These are phyloP conservation scores for Cyclotella sp. DNA, from an alignment of 108 stramenopile species.

Conservation along the genomic window DNA sequence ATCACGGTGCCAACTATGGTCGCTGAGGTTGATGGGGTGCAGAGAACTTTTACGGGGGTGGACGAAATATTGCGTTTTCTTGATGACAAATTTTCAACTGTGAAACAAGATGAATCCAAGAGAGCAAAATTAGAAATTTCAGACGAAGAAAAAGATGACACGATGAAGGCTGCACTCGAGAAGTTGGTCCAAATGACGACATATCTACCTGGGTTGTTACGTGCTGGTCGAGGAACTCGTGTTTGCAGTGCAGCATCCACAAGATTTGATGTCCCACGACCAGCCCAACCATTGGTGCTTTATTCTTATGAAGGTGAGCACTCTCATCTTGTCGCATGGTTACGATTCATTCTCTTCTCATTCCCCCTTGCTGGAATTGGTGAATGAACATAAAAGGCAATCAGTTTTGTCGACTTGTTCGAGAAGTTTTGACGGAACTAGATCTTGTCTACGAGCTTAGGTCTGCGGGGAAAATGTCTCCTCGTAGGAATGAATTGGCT, in stretches of 20 bases:
- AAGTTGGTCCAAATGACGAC: not conserved
- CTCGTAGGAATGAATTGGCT: conserved; percentile 76
- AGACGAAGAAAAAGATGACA: conserved; percentile 3
- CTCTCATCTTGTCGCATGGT: conserved; percentile 19
- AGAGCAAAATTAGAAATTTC: not conserved
- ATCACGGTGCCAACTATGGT: conserved; percentile 39
- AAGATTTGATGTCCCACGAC: conserved; percentile 7
- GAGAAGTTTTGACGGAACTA: conserved; percentile 89
- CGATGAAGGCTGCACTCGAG: conserved; percentile 3
- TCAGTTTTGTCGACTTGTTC: conserved; percentile 86
- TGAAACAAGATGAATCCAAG: conserved; percentile 7
- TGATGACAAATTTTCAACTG: conserved; percentile 23
- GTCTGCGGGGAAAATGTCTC: conserved; percentile 77
- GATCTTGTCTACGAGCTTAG: conserved; percentile 83
- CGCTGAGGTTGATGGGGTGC: conserved; percentile 34
- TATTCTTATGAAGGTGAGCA: conserved; percentile 74
- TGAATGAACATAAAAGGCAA: conserved; percentile 74
- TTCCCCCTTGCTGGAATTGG: not conserved
- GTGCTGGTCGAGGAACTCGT: conserved; percentile 31
- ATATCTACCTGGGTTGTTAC: conserved; percentile 35
- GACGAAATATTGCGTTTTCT: conserved; percentile 31
- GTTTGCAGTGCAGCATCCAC: conserved; percentile 40
- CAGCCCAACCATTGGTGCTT: conserved; percentile 35
- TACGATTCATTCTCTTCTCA: not conserved
- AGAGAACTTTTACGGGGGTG: conserved; percentile 48